Evolutionary conservation across 1,139 yeast genomes (phyloP).

Genomic region (Magnusiomyces fungicola): DNA sequence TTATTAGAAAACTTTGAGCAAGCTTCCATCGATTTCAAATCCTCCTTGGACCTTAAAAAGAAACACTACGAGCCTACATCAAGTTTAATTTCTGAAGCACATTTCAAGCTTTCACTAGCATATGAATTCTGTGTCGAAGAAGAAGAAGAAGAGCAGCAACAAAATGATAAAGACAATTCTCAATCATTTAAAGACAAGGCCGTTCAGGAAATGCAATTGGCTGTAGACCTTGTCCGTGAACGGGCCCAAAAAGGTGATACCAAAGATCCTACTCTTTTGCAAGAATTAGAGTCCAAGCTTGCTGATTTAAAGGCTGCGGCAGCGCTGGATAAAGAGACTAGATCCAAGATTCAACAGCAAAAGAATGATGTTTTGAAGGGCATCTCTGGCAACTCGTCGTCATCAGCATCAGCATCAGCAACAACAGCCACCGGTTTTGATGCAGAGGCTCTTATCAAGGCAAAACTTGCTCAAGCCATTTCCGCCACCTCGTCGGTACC

Average conservation of each 20-base stretch:
- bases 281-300: background rate
- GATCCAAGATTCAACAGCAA: background rate
- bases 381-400: background rate
- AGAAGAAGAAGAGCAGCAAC: constrained; percentile 29
- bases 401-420: background rate
- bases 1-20: constrained; percentile 75
- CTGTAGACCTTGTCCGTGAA: constrained; percentile 53
- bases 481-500: no score
- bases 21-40: constrained; percentile 59
- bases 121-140: constrained; percentile 60
- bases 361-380: background rate
- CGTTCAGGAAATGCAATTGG: constrained; percentile 46
- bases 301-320: background rate
- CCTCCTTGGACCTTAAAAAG: constrained; percentile 49
- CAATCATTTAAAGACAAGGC: constrained; percentile 49
- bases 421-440: background rate
- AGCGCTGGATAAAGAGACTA: background rate
- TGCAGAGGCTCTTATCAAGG: background rate
- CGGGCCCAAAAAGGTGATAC: constrained; percentile 24
- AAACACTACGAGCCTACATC: constrained; percentile 48
- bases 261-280: background rate
- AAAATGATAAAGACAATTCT: constrained; percentile 36
- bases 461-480: background rate
- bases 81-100: constrained; percentile 65
- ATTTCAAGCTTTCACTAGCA: constrained; percentile 75